These are phyloP conservation scores for Thielaviopsis euricoi DNA, from an alignment of 2,329 filamentous ascomycete genomes.

Conservation along the genomic window DNA sequence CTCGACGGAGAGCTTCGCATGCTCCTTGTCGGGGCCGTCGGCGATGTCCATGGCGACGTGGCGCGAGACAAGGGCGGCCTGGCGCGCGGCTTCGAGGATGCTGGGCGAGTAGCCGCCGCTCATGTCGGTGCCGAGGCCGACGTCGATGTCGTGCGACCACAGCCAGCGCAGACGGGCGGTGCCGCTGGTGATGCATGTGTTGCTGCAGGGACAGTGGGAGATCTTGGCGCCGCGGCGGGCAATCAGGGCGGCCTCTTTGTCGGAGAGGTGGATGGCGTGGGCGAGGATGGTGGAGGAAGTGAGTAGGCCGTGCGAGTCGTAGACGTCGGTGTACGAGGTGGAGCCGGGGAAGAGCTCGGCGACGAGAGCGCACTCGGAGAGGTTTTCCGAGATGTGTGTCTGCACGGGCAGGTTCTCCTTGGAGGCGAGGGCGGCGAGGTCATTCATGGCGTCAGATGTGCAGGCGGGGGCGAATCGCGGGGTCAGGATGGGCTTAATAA, in stretches of 20 bases:
- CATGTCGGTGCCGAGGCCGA: slow-evolving; percentile 84
- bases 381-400: slow-evolving; percentile 82
- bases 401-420: slow-evolving; percentile 55
- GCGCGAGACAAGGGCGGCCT: slow-evolving; percentile 63
- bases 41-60: slow-evolving; percentile 42
- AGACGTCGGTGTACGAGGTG: slow-evolving; percentile 56
- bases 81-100: slow-evolving; percentile 67
- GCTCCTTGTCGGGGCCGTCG: slow-evolving; percentile 24
- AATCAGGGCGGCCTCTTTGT: slow-evolving; percentile 50
- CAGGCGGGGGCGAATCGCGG: slow-evolving; percentile 51
- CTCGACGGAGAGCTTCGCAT: slow-evolving; percentile 59
- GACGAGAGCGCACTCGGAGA: slow-evolving; percentile 56
- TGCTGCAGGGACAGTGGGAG: slow-evolving; percentile 75
- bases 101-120: slow-evolving; percentile 72
- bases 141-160: slow-evolving; percentile 55
- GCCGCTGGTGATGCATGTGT: slow-evolving; percentile 67
- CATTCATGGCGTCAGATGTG: slow-evolving; percentile 39
- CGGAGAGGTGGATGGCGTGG: slow-evolving; percentile 62
- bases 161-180: slow-evolving; percentile 59
- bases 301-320: slow-evolving; percentile 57
- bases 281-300: slow-evolving; percentile 63
- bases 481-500: slow-evolving; percentile 70
- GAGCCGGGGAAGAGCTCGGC: slow-evolving; percentile 47
- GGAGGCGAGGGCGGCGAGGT: slow-evolving; percentile 46
- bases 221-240: slow-evolving; percentile 46